Evolutionary conservation across 345 rosid species (phyloP).

Genomic region (Reutealis trisperma): DNA sequence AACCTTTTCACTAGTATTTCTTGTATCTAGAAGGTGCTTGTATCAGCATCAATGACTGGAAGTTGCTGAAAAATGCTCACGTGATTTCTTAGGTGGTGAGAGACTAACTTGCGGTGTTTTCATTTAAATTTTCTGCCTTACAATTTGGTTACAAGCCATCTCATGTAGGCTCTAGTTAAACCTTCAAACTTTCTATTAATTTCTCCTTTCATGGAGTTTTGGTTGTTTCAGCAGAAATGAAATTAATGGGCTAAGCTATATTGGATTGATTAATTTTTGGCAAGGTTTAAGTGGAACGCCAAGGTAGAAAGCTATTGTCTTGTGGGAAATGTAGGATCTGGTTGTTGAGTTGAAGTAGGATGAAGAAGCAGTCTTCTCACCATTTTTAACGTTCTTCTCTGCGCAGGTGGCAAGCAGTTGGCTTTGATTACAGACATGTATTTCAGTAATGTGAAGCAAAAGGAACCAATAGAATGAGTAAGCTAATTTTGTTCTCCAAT

Average conservation of each 20-base stretch:
- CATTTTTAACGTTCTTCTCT: background rate
- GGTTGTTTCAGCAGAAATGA: background rate
- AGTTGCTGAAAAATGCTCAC: background rate
- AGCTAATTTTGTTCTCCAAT: background rate
- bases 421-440: background rate
- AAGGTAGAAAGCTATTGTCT: background rate
- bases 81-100: background rate
- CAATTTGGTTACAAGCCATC: background rate
- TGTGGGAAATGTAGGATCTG: background rate
- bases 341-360: background rate
- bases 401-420: background rate
- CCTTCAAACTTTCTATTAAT: too few species aligned
- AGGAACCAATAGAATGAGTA: background rate
- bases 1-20: background rate
- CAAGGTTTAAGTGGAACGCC: background rate
- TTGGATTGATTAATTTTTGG: background rate
- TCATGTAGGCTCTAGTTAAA: background rate
- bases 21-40: background rate
- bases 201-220: background rate
- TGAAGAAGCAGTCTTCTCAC: background rate
- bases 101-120: background rate
- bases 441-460: slow-evolving; percentile 1
- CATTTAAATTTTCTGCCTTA: background rate
- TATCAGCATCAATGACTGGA: background rate
- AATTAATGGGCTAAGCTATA: background rate